phyloP scores from a whole-genome alignment of 108 stramenopile genomes.

The Nitzschia sp. region DNA sequence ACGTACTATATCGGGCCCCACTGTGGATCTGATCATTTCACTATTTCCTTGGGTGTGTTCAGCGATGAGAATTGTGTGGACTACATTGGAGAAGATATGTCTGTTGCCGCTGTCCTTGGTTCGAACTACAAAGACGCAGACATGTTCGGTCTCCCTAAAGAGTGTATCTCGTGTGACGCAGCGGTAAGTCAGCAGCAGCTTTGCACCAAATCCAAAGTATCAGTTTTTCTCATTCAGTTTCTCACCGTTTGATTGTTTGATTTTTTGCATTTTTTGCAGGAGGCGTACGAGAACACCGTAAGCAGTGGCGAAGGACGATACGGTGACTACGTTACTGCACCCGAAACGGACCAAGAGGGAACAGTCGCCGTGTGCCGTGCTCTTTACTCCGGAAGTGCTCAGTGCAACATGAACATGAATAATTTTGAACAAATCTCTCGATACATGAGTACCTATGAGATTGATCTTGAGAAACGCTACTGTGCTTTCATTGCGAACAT shows the following conservation, averaged over 20 bases:
- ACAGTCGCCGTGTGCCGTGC: slow-evolving; percentile 33
- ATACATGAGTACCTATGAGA: slow-evolving; percentile 29
- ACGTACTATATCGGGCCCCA: slow-evolving; percentile 67
- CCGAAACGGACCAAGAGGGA: slow-evolving; percentile 28
- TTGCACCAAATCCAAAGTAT: no score
- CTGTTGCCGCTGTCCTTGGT: slow-evolving; percentile 38
- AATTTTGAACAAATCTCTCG: slow-evolving; percentile 16
- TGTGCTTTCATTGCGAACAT: slow-evolving; percentile 54
- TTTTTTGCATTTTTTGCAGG: not conserved
- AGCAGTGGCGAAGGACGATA: slow-evolving; percentile 2
- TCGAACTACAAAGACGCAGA: slow-evolving; percentile 31
- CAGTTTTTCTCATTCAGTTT: not conserved
- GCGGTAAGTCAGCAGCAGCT: slow-evolving; percentile 3
- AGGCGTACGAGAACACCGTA: not conserved
- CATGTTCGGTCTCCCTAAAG: slow-evolving; percentile 36
- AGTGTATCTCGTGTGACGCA: slow-evolving; percentile 69
- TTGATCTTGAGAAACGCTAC: slow-evolving; percentile 29
- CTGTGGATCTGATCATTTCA: slow-evolving; percentile 59
- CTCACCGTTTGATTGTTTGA: not conserved
- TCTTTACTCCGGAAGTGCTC: slow-evolving; percentile 24
- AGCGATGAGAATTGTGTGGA: slow-evolving; percentile 72
- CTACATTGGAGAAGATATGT: slow-evolving; percentile 47
- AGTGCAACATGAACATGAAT: slow-evolving; percentile 37
- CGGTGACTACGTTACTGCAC: slow-evolving; percentile 13
- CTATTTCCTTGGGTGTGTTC: slow-evolving; percentile 73